A percentile compares a stretch with the other conserved stretches of the same genome.
Conservation (phyloP, 148 eudicot genomes). For the Heliamphora exappendiculata region DNA sequence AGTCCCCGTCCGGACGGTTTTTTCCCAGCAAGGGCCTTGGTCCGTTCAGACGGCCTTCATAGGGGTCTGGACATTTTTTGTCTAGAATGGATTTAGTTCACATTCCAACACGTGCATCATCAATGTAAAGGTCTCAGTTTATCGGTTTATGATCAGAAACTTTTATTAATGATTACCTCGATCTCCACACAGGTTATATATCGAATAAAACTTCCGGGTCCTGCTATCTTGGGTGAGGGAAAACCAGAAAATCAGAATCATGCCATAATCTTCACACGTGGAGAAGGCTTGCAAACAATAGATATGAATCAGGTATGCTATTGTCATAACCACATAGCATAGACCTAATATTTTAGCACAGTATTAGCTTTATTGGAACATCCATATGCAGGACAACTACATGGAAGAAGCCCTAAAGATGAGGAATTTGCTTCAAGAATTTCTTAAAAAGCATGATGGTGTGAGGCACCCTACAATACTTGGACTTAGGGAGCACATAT, state of each 20-base stretch:
- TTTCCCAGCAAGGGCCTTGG: too few relatives aligned
- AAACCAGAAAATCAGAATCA: conserved; percentile 98
- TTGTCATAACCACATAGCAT: background rate
- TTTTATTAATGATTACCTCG: background rate
- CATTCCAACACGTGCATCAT: conserved; percentile 61
- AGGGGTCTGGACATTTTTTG: too few relatives aligned
- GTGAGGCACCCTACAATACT: conserved; percentile 85
- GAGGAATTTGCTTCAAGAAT: conserved; percentile 98
- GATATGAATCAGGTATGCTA: conserved; percentile 86
- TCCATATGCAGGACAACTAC: conserved; percentile 75
- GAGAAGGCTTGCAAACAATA: conserved; percentile 92
- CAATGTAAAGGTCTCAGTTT: background rate
- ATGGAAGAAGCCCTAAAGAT: conserved; percentile 99
- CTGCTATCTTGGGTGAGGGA: conserved; percentile 88
- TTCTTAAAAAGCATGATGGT: conserved; percentile 80
- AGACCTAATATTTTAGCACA: background rate
- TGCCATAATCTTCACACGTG: conserved; percentile 92
- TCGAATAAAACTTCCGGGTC: conserved; percentile 83
- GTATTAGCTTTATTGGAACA: conserved; percentile 1
- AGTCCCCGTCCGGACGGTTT: too few relatives aligned
- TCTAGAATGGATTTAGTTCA: too few relatives aligned
- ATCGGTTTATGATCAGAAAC: background rate
- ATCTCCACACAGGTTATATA: conserved; percentile 55
- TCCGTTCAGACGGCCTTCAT: too few relatives aligned
- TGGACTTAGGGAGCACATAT: conserved; percentile 96